A percentile compares a stretch with the other conserved stretches of the same genome.
Evolutionary conservation across 2,329 filamentous ascomycete genomes (phyloP).

Genomic region (Trichoderma asperellum): DNA sequence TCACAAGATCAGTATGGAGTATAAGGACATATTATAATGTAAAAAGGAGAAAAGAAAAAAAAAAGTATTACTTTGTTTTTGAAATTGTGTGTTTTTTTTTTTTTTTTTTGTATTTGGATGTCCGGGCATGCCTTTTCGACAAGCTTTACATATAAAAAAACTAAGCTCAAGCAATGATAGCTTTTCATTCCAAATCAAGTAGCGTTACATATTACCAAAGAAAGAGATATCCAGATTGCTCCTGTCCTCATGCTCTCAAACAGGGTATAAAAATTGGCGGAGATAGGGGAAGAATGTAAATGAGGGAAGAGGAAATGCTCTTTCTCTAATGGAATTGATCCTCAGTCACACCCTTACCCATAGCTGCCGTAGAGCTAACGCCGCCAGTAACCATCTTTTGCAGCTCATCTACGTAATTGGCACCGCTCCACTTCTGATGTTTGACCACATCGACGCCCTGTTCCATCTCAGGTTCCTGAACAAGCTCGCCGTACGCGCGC

Average conservation of each 20-base stretch:
- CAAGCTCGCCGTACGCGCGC: conserved; percentile 94
- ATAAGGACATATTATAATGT: conserved; percentile 22
- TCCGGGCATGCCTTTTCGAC: not conserved
- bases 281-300: not conserved
- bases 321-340: conserved; percentile 73
- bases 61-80: not conserved
- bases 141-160: not conserved
- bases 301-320: not conserved
- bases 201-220: conserved; percentile 9
- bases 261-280: conserved; percentile 18
- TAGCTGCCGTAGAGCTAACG: conserved; percentile 87
- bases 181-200: conserved; percentile 12
- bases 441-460: conserved; percentile 90
- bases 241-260: conserved; percentile 19
- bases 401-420: conserved; percentile 91
- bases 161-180: not conserved
- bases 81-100: not conserved
- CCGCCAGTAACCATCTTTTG: conserved; percentile 97
- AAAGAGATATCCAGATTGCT: conserved; percentile 7
- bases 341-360: conserved; percentile 97
- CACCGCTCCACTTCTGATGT: conserved; percentile 98
- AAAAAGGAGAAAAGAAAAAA: not conserved
- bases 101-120: not conserved
- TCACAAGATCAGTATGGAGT: not conserved
- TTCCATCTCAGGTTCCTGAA: conserved; percentile 97